These are phyloP conservation scores for Aspergillus sparsus DNA, from an alignment of 495 filamentous ascomycete genomes.

Conservation along the genomic window DNA sequence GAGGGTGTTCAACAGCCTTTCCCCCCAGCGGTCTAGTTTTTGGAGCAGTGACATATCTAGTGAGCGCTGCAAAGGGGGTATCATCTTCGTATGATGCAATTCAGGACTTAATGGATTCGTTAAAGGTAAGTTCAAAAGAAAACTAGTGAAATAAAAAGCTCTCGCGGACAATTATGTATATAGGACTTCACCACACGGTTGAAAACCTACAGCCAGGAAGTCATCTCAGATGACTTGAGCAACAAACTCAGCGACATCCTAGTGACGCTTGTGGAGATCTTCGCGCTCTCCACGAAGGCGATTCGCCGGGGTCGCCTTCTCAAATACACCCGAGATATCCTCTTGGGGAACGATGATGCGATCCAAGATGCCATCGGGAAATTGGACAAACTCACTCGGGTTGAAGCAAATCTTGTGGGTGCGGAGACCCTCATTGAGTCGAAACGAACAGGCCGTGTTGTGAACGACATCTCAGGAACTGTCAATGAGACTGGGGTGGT, in stretches of 20 bases:
- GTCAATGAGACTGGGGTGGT: constrained; percentile 16
- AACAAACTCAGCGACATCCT: constrained; percentile 35
- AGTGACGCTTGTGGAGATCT: constrained; percentile 35
- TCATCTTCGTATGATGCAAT: constrained; percentile 34
- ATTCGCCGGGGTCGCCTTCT: constrained; percentile 32
- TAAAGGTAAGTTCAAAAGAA: constrained; percentile 18
- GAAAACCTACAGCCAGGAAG: constrained; percentile 27
- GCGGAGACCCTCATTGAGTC: constrained; percentile 33
- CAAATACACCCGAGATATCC: constrained; percentile 26
- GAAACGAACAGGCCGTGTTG: constrained; percentile 17
- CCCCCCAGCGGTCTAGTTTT: constrained; percentile 32
- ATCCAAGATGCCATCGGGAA: constrained; percentile 27
- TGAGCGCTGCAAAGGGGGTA: constrained; percentile 37
- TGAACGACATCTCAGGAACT: constrained; percentile 18
- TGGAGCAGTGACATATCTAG: constrained; percentile 32
- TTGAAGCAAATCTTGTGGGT: constrained; percentile 31
- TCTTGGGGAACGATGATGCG: constrained; percentile 31
- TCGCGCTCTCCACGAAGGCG: constrained; percentile 32
- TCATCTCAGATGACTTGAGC: constrained; percentile 24
- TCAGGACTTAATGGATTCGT: constrained; percentile 27
- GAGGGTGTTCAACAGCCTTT: constrained; percentile 29
- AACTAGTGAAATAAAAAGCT: neutral
- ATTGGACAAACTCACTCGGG: constrained; percentile 28
- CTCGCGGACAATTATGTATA: neutral
- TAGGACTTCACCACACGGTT: constrained; percentile 38